Base-by-base conservation (phyloP, 148 eudicot genomes). In the Pharnaceum exiguum region DNA sequence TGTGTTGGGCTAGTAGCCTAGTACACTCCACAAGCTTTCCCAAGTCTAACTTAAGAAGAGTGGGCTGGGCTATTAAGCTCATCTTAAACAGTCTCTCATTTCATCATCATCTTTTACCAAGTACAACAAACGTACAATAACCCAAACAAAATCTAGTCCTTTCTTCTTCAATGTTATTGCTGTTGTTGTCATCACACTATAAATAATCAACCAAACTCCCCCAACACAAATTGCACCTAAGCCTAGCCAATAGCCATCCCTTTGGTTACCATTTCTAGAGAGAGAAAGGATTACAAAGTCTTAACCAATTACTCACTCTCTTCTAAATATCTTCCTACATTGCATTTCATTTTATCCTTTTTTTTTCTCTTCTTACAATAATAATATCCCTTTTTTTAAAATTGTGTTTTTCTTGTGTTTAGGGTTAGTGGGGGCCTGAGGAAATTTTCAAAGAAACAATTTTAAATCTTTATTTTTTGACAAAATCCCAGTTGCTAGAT, bases 261-360 rank as follows among this genome's bases (percentile, higher is more conserved):
- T 55, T 37, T 38, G 59, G 59, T n/a, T n/a, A n/a, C n/a, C n/a
- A 46, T 67, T 43, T 62, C 40, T 30, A 46, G 60, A 56, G 72
- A 72, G 63, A 71, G 60, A 51, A 71, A 59, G 32, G n/a, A n/a
- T n/a, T n/a, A n/a, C n/a, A n/a, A n/a, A n/a, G n/a, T n/a, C n/a
- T n/a, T n/a, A n/a, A n/a, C n/a, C 51, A 42, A 1, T 2, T 5
- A 1, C 10, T 18, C n/a, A 46, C 16, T 7, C 35, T 2, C 15
- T 38, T 29, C 27, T 12, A 5, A 22, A 19, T 26, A 45, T 37
- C 31, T 38, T 12, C 30, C 42, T 17, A 30, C 28, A 43, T 24
- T 30, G 22, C 13, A 30, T 53, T 25, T 32, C 23, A 43, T 19
- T 44, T 30, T 42, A 48, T 26, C 51, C 47, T 31, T 51, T 30